Evolutionary conservation across 805 yeast species (phyloP), one percentile per base, ranked within the genome.

Genomic region (Starmerella floris): DNA sequence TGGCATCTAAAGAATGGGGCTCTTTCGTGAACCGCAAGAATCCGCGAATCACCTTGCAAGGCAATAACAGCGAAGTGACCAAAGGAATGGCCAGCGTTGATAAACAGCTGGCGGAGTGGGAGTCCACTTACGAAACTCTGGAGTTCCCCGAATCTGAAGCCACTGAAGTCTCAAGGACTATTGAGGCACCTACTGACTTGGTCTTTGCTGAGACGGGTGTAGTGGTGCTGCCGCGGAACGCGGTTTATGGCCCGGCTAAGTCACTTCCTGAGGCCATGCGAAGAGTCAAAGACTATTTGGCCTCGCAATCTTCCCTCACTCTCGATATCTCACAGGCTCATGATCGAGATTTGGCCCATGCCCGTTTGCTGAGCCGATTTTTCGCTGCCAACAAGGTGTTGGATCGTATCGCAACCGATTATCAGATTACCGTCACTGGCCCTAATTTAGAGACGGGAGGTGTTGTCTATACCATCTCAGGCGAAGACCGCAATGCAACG

Each of bases 261-360:
- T 68, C 73, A 42, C 70, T 87, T 39, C 54, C 68, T 11, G 63
- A 65, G 16, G 96, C 96, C 17, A 66, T 79, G 48, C 67, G 66
- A 23, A 64, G 62, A 45, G 83, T 88, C 15, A 72, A 77, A 59
- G 58, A 68, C 38, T 66, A 74, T 33, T 73, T 91, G 27, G 66
- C 76, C 37, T 68, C 73, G 42, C 75, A 69, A 57, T 65, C 69
- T 43, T 73, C 78, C 32, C 84, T 77, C 50, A 63, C 75, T 28
- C 68, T 91, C 56, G 94, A 85, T 55, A 77, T 91, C 60, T 76
- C 93, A 10, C 79, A 74, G 61, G 94, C 97, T 25, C 96, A 91
- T 60, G 82, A 84, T 55, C 83, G 81, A 50, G 74, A 83, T 56
- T 57, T 73, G 41, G 59, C 65, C 16, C 97, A 91, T 55, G 95